phyloP scores from a whole-genome alignment of 441 rosid genomes.

The Gossypium trilobum region DNA sequence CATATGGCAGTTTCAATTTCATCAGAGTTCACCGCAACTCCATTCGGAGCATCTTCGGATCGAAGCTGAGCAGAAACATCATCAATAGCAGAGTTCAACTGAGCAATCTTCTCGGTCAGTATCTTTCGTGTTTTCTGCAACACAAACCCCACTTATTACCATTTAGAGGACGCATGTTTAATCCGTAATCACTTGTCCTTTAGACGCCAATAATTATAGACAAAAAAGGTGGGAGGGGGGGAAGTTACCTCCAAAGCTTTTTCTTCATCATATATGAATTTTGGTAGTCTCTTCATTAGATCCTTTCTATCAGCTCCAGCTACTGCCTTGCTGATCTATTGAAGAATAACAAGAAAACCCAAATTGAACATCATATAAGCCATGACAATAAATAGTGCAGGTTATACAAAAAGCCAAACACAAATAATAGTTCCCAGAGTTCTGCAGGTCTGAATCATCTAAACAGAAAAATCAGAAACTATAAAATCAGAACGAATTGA shows the following conservation, averaged over 20 bases:
- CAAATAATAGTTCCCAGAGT: neutral
- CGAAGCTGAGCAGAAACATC: conserved; percentile 52
- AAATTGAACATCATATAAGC: neutral
- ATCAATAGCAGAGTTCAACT: conserved; percentile 57
- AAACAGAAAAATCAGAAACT: neutral
- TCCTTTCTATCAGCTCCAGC: conserved; percentile 74
- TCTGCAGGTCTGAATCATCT: neutral
- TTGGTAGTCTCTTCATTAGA: conserved; percentile 83
- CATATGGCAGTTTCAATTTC: conserved; percentile 56
- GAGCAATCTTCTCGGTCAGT: conserved; percentile 56
- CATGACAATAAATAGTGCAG: neutral
- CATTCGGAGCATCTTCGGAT: conserved; percentile 47
- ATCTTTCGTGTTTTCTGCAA: conserved; percentile 66
- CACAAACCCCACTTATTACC: conserved; percentile 3
- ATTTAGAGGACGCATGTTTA: neutral
- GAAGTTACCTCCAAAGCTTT: conserved; percentile 69
- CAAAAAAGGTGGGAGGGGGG: too few relatives aligned
- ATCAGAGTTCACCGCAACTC: conserved; percentile 43
- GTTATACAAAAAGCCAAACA: neutral
- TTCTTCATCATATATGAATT: conserved; percentile 85
- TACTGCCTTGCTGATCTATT: conserved; percentile 79
- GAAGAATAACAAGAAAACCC: conserved; percentile 10
- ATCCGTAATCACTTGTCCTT: too few relatives aligned
- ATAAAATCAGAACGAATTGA: neutral
- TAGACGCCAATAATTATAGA: too few relatives aligned